phyloP scores from a whole-genome alignment of 306 rosid genomes.

The Lathyrus tuberosus region DNA sequence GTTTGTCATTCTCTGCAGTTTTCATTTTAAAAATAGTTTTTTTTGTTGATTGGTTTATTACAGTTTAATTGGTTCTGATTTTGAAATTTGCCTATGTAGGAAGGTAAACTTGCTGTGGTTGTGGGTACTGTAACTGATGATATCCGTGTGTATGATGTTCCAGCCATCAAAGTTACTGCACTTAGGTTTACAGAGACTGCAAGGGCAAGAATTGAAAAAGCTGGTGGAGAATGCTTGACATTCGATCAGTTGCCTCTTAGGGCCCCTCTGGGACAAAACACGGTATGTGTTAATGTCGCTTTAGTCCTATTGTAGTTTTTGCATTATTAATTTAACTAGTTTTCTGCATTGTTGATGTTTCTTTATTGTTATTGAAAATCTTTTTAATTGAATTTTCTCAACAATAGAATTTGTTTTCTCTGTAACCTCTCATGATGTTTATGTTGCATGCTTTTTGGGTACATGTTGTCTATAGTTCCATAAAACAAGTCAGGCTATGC shows the following conservation, averaged over 20 bases:
- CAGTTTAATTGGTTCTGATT: slow-evolving; percentile 15
- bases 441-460: background rate
- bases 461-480: background rate
- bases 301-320: background rate
- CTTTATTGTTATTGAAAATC: too few species aligned
- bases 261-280: slow-evolving; percentile 86
- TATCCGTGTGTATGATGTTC: slow-evolving; percentile 68
- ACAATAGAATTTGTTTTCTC: background rate
- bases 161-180: slow-evolving; percentile 71
- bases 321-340: background rate
- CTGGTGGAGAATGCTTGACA: slow-evolving; percentile 84
- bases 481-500: background rate
- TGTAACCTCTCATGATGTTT: background rate
- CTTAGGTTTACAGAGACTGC: slow-evolving; percentile 85
- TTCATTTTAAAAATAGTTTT: too few species aligned
- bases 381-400: background rate
- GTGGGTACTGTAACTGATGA: slow-evolving; percentile 79
- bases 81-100: slow-evolving; percentile 44
- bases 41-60: background rate
- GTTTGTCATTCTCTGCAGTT: slow-evolving; percentile 41
- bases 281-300: slow-evolving; percentile 51
- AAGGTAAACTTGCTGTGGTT: slow-evolving; percentile 64
- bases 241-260: slow-evolving; percentile 80
- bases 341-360: too few species aligned
- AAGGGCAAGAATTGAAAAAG: slow-evolving; percentile 79